These are phyloP conservation scores for Obba rivulosa DNA, from an alignment of 768 basidiomycete genomes.

Conservation along the genomic window DNA sequence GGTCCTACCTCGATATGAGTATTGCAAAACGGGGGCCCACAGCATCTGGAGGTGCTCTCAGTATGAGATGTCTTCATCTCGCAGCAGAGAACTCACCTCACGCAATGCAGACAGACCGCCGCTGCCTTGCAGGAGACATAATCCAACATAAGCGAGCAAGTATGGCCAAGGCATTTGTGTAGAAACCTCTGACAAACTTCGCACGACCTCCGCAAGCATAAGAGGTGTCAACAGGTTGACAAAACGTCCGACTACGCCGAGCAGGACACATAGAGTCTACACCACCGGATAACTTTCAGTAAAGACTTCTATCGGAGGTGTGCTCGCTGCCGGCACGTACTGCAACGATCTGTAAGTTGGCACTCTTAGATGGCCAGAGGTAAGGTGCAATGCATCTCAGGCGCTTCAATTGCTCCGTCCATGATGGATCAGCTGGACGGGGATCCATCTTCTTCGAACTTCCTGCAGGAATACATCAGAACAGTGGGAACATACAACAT, in stretches of 20 bases:
- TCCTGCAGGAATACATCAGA: too few species aligned
- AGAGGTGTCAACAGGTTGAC: slow-evolving; percentile 71
- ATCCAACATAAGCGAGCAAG: slow-evolving; percentile 58
- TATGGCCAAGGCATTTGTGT: slow-evolving; percentile 55
- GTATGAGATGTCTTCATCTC: background rate
- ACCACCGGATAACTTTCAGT: background rate
- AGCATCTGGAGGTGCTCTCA: slow-evolving; percentile 39
- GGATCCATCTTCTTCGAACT: too few species aligned
- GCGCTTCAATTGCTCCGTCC: slow-evolving; percentile 63
- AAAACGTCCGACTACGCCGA: slow-evolving; percentile 71
- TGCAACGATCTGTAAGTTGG: slow-evolving; percentile 64
- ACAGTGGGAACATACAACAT: too few species aligned
- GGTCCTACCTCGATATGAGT: slow-evolving; percentile 70
- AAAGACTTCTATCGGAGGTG: background rate
- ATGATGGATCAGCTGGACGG: slow-evolving; percentile 74
- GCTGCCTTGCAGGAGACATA: slow-evolving; percentile 71
- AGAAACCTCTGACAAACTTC: slow-evolving; percentile 42
- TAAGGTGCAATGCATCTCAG: slow-evolving; percentile 67
- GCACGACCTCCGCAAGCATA: slow-evolving; percentile 61
- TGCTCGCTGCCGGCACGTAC: slow-evolving; percentile 31
- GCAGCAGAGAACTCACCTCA: slow-evolving; percentile 20
- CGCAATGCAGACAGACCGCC: slow-evolving; percentile 71
- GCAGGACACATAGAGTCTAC: slow-evolving; percentile 60
- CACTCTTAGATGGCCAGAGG: slow-evolving; percentile 75
- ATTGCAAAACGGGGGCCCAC: slow-evolving; percentile 89